Evolutionary conservation across 177 flowering plant species (phyloP).

Genomic region (Telopea speciosissima): DNA sequence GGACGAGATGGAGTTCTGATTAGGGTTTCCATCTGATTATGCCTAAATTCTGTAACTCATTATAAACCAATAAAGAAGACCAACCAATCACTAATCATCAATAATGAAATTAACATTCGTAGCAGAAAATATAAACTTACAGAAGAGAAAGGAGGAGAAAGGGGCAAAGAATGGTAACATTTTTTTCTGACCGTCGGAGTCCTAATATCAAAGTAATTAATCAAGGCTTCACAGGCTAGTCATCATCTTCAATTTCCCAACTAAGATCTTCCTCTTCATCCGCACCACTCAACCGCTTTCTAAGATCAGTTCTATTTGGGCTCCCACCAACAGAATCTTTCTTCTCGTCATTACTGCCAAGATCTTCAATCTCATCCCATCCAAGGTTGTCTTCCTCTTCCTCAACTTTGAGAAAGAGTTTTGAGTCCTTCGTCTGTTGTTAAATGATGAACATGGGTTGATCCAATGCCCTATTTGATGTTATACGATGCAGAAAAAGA

Average conservation of each 20-base stretch:
- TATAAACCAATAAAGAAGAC: background rate
- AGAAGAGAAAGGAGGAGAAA: too few relatives aligned
- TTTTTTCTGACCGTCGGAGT: background rate
- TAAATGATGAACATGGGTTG: too few relatives aligned
- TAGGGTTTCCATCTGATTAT: too few relatives aligned
- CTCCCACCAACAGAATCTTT: conserved; percentile 30
- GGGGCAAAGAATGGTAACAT: conserved; percentile 6
- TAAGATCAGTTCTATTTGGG: conserved; percentile 36
- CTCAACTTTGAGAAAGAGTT: too few relatives aligned
- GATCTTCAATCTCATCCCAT: conserved; percentile 85
- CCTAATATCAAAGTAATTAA: conserved; percentile 7
- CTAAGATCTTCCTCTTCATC: conserved; percentile 87
- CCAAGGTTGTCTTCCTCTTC: conserved; percentile 59
- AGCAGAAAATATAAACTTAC: background rate
- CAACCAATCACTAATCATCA: background rate
- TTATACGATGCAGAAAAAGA: too few relatives aligned
- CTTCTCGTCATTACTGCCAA: conserved; percentile 51
- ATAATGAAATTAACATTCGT: background rate
- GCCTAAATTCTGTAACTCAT: too few relatives aligned
- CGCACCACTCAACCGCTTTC: conserved; percentile 49
- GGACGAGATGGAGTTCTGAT: too few relatives aligned
- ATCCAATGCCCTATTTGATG: too few relatives aligned
- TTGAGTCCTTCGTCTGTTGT: too few relatives aligned
- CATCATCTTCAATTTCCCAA: conserved; percentile 95
- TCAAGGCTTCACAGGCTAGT: conserved; percentile 49